Conservation (phyloP, 306 rosid genomes). For the Fragaria iinumae region DNA sequence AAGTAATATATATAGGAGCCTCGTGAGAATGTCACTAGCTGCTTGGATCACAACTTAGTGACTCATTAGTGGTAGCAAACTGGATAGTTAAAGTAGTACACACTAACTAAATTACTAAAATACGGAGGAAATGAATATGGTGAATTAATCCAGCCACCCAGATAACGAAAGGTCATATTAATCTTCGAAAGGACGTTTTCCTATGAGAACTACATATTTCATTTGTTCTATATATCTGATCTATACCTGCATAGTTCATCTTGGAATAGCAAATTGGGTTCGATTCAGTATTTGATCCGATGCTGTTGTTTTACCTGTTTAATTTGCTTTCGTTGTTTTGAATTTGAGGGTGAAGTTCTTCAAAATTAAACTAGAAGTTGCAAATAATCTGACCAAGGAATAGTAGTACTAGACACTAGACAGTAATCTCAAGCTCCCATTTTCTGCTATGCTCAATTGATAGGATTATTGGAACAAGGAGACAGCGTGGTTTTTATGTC, state of each 20-base stretch:
- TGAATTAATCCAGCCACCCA: slow-evolving; percentile 6
- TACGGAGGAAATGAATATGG: not conserved
- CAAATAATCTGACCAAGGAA: not conserved
- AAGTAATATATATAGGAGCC: not conserved
- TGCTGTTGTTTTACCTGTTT: not conserved
- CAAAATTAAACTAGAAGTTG: not conserved
- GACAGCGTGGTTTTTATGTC: not conserved
- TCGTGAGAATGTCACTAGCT: not conserved
- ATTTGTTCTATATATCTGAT: not conserved
- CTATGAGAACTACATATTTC: not conserved
- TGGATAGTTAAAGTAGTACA: not conserved
- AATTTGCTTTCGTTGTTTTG: not conserved
- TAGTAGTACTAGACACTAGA: too few species aligned
- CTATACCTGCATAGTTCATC: not conserved
- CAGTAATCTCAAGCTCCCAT: not conserved
- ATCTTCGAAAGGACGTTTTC: not conserved
- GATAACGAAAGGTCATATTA: slow-evolving; percentile 15
- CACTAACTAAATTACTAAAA: not conserved
- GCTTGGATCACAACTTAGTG: not conserved
- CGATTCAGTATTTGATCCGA: not conserved
- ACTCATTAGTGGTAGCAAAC: not conserved
- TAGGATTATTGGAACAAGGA: not conserved
- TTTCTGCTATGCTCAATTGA: not conserved
- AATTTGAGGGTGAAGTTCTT: not conserved
- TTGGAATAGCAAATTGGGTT: not conserved